Percentiles rank a stretch among this genome's conserved stretches.
Evolutionary conservation across 108 stramenopile species (phyloP).

Genomic region (Nitzschia inconspicua): DNA sequence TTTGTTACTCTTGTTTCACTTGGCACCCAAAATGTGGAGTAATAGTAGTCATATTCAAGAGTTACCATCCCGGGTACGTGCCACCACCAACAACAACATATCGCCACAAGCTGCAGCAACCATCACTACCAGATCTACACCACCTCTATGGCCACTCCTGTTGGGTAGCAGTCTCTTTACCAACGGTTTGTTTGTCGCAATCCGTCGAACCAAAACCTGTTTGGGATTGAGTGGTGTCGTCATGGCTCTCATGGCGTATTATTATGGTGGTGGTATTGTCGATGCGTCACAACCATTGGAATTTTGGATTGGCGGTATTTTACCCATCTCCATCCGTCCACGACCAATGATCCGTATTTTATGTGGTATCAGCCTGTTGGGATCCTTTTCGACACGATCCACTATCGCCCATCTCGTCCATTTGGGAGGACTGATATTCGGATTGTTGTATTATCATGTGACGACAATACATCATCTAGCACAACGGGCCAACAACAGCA

Average conservation of each 20-base stretch:
- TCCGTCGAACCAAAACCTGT: slow-evolving; percentile 32
- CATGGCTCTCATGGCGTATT: slow-evolving; percentile 54
- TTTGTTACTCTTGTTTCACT: slow-evolving; percentile 42
- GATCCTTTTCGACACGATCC: slow-evolving; percentile 24
- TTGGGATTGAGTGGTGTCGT: slow-evolving; percentile 74
- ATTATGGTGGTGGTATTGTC: slow-evolving; percentile 45
- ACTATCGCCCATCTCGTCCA: slow-evolving; percentile 60
- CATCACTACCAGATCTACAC: slow-evolving; percentile 10
- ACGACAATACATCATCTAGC: no score
- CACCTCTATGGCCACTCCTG: slow-evolving; percentile 51
- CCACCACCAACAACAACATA: no score
- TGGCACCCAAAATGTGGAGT: no score
- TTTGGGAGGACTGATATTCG: slow-evolving; percentile 76
- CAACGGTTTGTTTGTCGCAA: slow-evolving; percentile 31
- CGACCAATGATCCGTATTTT: slow-evolving; percentile 40
- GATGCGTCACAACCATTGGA: slow-evolving; percentile 36
- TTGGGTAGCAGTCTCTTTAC: slow-evolving; percentile 39
- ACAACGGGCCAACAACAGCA: no score
- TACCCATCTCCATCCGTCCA: slow-evolving; percentile 59
- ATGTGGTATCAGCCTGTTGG: slow-evolving; percentile 36
- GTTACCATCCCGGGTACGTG: no score
- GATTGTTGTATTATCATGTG: slow-evolving; percentile 50
- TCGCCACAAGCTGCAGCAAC: background rate
- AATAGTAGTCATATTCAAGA: no score
- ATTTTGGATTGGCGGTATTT: slow-evolving; percentile 34